Base-by-base conservation (phyloP, 495 filamentous ascomycete species). In the Alectoria sarmentosa region DNA sequence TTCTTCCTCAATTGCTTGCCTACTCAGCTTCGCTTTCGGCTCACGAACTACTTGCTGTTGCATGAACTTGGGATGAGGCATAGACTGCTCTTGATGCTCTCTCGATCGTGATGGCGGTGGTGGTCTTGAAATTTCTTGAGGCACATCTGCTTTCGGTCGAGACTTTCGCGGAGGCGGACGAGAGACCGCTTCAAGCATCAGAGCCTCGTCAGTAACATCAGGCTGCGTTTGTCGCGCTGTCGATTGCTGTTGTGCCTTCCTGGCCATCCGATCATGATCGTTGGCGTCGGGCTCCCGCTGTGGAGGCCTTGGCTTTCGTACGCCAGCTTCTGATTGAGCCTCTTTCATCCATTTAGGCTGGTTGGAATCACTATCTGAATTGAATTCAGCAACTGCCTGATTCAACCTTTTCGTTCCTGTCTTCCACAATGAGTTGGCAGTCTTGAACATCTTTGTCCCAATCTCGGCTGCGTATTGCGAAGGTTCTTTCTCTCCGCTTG, bases 291-390 rank as follows among this genome's bases (percentile, higher is more conserved):
- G 37, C 11, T 56, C 28, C 38, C 58, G 59, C 59, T 28, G 30
- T 34, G 26, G 30, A 41, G 17, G 52, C 56, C 36, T 60, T 19
- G 54, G 44, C 39, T 58, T 73, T 66, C 64, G 68, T 65, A 54
- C 48, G 36, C 28, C 30, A 2, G 34, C 57, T 64, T 68, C 77
- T 60, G 76, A 67, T 34, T 80, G 78, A 30, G 82, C 78, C 60
- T 90, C 89, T 69, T 85, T 83, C 93, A 98, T 96, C 94, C 94
- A 98, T 69, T 90, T 93, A 2, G 94, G 94, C 71, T 96, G 90
- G 70, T 73, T 90, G 3, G 90, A 79, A 72, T 96, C 94, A 36
- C 85, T 81, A n/a, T 89, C 87, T 2, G 81, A 73, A 68, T 96
- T 92, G 66, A 97, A 88, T 26, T 98, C 94, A 21, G 90, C 84